Conservation (phyloP, 305 asterid genomes). For the Solanum chacoense region DNA sequence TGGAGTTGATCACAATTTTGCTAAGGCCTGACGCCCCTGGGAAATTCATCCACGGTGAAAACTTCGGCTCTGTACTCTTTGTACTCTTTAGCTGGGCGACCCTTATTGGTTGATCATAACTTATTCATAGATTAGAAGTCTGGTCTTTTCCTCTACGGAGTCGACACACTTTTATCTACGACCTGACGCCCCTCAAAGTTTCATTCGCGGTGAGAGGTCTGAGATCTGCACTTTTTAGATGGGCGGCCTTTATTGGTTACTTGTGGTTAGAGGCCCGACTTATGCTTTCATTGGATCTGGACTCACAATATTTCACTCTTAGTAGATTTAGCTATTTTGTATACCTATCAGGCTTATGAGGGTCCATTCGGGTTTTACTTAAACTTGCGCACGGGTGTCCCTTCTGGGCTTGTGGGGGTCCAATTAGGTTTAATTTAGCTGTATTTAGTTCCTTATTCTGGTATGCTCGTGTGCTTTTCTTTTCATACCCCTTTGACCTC, state of each 20-base stretch:
- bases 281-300: background rate
- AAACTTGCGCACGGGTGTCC: background rate
- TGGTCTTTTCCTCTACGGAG: background rate
- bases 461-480: background rate
- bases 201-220: background rate
- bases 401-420: background rate
- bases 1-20: background rate
- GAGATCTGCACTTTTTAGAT: background rate
- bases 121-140: background rate
- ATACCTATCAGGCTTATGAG: background rate
- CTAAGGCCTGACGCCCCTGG: background rate
- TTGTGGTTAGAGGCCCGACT: background rate
- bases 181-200: background rate
- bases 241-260: background rate
- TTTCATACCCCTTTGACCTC: background rate
- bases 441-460: background rate
- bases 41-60: background rate
- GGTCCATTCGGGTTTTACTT: background rate
- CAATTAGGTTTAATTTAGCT: background rate
- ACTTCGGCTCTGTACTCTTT: background rate
- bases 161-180: background rate
- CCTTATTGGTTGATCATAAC: background rate
- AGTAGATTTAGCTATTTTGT: background rate
- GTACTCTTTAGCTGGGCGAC: background rate
- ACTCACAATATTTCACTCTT: background rate